Conservation (phyloP, 1,139 yeast species). For the Kazachstania sp. region DNA sequence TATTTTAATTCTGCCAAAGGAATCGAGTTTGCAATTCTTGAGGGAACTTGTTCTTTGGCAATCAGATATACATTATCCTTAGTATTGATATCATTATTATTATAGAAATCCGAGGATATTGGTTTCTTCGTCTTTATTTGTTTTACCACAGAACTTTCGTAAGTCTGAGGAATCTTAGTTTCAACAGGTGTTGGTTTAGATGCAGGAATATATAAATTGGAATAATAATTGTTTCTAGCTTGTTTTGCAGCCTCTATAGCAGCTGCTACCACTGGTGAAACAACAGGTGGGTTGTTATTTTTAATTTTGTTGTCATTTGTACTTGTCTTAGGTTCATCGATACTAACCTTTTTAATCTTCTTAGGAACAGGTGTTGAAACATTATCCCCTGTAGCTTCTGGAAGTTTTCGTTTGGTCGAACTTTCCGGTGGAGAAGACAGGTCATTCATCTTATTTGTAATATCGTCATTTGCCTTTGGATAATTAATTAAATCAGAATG, state of each 20-base stretch:
- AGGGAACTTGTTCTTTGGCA: slow-evolving; percentile 41
- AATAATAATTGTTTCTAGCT: slow-evolving; percentile 1
- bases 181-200: slow-evolving; percentile 18
- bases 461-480: background rate
- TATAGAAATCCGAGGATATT: slow-evolving; percentile 14
- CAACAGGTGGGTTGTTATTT: background rate
- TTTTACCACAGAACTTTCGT: slow-evolving; percentile 7
- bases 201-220: slow-evolving; percentile 8
- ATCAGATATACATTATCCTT: slow-evolving; percentile 36
- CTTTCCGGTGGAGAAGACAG: background rate
- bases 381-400: too few relatives aligned
- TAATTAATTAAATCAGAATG: slow-evolving; percentile 2
- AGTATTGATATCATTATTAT: slow-evolving; percentile 23
- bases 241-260: background rate
- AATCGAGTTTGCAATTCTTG: slow-evolving; percentile 44
- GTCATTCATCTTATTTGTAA: background rate
- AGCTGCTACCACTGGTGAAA: background rate
- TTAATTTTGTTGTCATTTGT: background rate
- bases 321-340: too few relatives aligned
- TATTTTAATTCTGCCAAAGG: slow-evolving; percentile 82
- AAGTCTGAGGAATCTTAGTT: slow-evolving; percentile 2
- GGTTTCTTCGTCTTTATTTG: slow-evolving; percentile 4
- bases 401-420: background rate
- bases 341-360: too few relatives aligned
- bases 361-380: too few relatives aligned